Conservation (phyloP, 2,329 filamentous ascomycete species). For the Aspergillus sp. region DNA sequence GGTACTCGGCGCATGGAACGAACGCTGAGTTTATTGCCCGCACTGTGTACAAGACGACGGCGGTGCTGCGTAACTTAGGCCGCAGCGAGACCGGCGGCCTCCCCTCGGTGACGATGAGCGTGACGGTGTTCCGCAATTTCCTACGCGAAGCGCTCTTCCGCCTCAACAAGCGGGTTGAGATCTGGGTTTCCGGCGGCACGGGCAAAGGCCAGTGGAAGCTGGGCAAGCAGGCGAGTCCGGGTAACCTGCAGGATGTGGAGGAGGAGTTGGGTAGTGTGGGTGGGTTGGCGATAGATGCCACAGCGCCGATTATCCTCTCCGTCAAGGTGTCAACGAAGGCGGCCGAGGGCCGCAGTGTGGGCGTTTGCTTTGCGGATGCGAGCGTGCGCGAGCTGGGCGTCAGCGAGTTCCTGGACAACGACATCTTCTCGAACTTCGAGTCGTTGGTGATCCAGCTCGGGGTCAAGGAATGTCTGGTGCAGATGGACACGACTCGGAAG, state of each 20-base stretch:
- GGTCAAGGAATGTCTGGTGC: slow-evolving; percentile 87
- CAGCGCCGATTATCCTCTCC: slow-evolving; percentile 83
- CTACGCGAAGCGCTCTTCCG: slow-evolving; percentile 88
- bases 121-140: slow-evolving; percentile 92
- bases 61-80: slow-evolving; percentile 83
- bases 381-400: slow-evolving; percentile 92
- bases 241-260: slow-evolving; percentile 93
- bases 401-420: slow-evolving; percentile 97
- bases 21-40: slow-evolving; percentile 43
- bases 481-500: slow-evolving; percentile 68
- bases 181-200: slow-evolving; percentile 67
- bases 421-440: slow-evolving; percentile 96
- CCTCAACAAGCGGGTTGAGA: slow-evolving; percentile 81
- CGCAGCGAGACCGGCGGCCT: slow-evolving; percentile 75
- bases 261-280: slow-evolving; percentile 68
- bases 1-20: slow-evolving; percentile 62
- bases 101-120: slow-evolving; percentile 87
- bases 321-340: slow-evolving; percentile 90
- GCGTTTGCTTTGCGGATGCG: slow-evolving; percentile 95
- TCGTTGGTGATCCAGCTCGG: slow-evolving; percentile 92
- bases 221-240: slow-evolving; percentile 83
- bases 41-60: slow-evolving; percentile 95
- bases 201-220: slow-evolving; percentile 83
- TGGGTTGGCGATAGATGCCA: slow-evolving; percentile 60
- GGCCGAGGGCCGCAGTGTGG: slow-evolving; percentile 73